Evolutionary conservation across 2,329 filamentous ascomycete genomes (phyloP).

Genomic region (Teratosphaeria nubilosa): DNA sequence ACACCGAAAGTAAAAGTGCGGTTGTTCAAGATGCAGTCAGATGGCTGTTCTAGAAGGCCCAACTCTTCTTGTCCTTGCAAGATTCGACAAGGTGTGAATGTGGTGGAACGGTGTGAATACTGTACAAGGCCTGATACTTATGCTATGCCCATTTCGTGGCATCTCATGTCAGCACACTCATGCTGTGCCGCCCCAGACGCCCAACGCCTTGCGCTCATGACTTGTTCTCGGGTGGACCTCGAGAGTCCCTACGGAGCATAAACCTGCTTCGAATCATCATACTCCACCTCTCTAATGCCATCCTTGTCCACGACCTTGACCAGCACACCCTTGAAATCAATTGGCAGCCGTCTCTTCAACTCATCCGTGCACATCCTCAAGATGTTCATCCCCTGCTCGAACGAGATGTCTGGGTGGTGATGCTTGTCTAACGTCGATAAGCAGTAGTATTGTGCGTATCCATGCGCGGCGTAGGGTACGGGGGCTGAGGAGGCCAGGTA

Average conservation of each 20-base stretch:
- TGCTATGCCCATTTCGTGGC: conserved; percentile 3
- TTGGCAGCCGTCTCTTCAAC: conserved; percentile 88
- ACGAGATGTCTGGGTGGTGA: conserved; percentile 85
- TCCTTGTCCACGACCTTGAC: conserved; percentile 96
- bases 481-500: conserved; percentile 84
- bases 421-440: conserved; percentile 97
- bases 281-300: conserved; percentile 74
- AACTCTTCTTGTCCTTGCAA: background rate
- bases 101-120: background rate
- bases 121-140: background rate
- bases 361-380: conserved; percentile 93
- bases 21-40: background rate
- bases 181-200: conserved; percentile 2
- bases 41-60: background rate
- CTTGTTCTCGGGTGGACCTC: background rate
- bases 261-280: conserved; percentile 51
- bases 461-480: conserved; percentile 91
- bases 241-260: conserved; percentile 16
- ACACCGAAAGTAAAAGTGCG: too few species aligned
- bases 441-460: conserved; percentile 99
- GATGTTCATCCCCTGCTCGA: conserved; percentile 84
- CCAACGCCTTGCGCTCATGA: conserved; percentile 13
- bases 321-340: conserved; percentile 88
- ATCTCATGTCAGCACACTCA: background rate
- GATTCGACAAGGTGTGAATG: too few species aligned